phyloP scores from a whole-genome alignment of 2,329 filamentous ascomycete species.

The Fusarium liriodendri region DNA sequence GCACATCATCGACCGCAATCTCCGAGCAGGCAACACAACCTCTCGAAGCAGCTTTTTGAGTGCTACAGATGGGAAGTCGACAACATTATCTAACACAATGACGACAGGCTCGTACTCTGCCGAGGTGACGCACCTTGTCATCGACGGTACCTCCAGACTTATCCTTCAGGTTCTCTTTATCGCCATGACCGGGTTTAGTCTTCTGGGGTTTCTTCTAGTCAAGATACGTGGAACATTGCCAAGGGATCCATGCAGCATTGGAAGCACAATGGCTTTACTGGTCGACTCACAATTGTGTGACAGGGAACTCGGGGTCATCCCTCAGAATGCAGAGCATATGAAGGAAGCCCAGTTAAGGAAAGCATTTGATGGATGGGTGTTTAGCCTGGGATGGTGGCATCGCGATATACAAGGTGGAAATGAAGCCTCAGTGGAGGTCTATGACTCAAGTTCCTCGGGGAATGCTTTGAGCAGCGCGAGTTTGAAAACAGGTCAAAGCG shows the following conservation, averaged over 20 bases:
- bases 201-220: background rate
- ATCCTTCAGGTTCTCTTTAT: background rate
- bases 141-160: background rate
- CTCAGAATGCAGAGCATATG: background rate
- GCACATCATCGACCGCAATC: background rate
- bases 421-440: background rate
- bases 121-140: background rate
- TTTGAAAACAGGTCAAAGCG: background rate
- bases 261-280: slow-evolving; percentile 8
- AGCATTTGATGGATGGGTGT: slow-evolving; percentile 1
- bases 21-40: background rate
- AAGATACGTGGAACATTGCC: background rate
- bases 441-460: background rate
- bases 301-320: background rate
- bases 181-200: background rate
- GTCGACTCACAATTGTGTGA: slow-evolving; percentile 12
- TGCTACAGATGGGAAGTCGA: background rate
- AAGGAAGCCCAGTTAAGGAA: background rate
- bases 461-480: background rate
- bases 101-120: background rate
- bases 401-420: background rate
- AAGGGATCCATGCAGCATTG: background rate
- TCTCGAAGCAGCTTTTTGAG: background rate
- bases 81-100: background rate
- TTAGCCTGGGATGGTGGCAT: slow-evolving; percentile 6